Percentiles rank a stretch among this genome's conserved stretches.
phyloP scores from a whole-genome alignment of 495 filamentous ascomycete genomes.

The Sporormia fimetaria region DNA sequence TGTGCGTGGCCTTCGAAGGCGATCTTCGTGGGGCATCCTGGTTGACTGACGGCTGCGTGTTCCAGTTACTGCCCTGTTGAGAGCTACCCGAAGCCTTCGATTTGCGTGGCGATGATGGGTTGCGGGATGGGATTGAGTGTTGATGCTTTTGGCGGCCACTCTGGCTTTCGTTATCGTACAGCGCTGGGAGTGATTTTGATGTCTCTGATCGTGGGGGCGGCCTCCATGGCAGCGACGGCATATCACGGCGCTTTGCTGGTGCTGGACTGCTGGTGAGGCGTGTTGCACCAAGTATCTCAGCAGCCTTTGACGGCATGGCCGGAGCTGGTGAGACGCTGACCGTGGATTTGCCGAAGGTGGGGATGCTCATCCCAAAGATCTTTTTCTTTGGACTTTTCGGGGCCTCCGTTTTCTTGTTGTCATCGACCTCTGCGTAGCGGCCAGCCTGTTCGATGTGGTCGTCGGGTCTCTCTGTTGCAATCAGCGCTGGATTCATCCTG shows the following conservation, averaged over 20 bases:
- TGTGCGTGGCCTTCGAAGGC: neutral
- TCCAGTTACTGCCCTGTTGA: no score
- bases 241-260: conserved; percentile 2
- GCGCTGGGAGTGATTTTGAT: conserved; percentile 10
- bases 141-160: conserved; percentile 2
- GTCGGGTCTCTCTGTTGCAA: neutral
- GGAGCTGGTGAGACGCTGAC: conserved; percentile 5
- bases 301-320: conserved; percentile 15
- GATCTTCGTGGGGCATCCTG: no score
- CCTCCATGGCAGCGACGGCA: neutral
- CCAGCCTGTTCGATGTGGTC: neutral
- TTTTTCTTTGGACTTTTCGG: conserved; percentile 32
- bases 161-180: conserved; percentile 7
- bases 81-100: no score
- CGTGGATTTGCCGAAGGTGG: conserved; percentile 10
- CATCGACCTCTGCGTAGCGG: neutral
- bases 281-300: conserved; percentile 9
- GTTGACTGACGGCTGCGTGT: no score
- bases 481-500: neutral
- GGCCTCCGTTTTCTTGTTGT: neutral
- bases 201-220: conserved; percentile 8
- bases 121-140: no score
- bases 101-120: no score
- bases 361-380: conserved; percentile 28
- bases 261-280: no score